Conservation (phyloP, 2,329 filamentous ascomycete genomes). For the Chalaropsis thielavioides region DNA sequence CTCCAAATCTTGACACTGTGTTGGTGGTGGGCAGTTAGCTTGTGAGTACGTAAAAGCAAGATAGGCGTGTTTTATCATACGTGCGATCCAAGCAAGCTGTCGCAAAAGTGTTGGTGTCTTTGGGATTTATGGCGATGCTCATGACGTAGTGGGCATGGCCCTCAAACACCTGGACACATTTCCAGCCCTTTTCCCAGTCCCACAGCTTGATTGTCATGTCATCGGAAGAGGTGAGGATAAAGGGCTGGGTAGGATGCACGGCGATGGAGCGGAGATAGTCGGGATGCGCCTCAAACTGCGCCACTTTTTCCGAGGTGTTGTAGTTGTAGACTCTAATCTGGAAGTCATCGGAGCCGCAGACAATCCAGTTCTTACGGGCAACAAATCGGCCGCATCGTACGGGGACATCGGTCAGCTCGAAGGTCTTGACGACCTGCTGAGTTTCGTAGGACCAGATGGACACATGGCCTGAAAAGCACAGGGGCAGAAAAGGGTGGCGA, state of each 20-base stretch:
- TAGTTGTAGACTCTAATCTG: conserved; percentile 87
- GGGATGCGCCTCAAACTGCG: conserved; percentile 89
- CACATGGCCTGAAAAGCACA: conserved; percentile 60
- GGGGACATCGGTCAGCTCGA: conserved; percentile 95
- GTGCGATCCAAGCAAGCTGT: conserved; percentile 80
- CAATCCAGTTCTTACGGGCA: conserved; percentile 97
- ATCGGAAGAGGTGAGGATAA: conserved; percentile 90
- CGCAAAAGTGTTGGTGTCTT: conserved; percentile 83
- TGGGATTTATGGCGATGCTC: conserved; percentile 93
- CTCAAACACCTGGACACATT: conserved; percentile 92
- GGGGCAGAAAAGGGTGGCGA: not conserved
- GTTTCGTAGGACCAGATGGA: conserved; percentile 99
- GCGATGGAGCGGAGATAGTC: conserved; percentile 97
- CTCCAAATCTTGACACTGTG: conserved; percentile 93
- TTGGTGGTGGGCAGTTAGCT: not conserved
- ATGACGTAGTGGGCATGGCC: conserved; percentile 95
- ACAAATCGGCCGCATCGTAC: conserved; percentile 94
- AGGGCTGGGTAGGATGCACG: conserved; percentile 88
- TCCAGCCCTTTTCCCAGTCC: conserved; percentile 99
- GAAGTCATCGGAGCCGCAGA: conserved; percentile 91
- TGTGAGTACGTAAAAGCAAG: not conserved
- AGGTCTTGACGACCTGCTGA: conserved; percentile 93
- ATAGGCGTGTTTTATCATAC: not conserved
- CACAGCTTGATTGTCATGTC: conserved; percentile 98
- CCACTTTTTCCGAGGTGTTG: conserved; percentile 98